Evolutionary conservation across 805 yeast species (phyloP).

Genomic region (Candida khao-thaluensis): DNA sequence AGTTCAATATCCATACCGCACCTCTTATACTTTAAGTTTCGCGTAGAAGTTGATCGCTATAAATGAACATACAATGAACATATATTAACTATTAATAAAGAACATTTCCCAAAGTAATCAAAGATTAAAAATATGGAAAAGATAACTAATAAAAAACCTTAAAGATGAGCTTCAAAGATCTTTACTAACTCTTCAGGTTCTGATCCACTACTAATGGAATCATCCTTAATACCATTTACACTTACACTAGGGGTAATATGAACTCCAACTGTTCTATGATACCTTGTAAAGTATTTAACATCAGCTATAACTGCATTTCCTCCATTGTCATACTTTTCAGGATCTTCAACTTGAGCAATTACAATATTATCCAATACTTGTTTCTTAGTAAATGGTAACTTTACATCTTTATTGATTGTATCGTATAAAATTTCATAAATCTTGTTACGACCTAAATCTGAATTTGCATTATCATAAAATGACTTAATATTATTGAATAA

Average conservation of each 20-base stretch:
- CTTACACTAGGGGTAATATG: constrained; percentile 84
- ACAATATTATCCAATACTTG: constrained; percentile 38
- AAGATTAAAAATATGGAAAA: too few relatives aligned
- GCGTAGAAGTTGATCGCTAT: too few relatives aligned
- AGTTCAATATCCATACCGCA: constrained; percentile 13
- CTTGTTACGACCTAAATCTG: constrained; percentile 52
- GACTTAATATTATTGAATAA: constrained; percentile 54
- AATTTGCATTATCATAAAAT: constrained; percentile 63
- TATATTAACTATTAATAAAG: too few relatives aligned
- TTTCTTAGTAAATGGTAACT: constrained; percentile 30
- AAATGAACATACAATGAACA: too few relatives aligned
- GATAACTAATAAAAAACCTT: too few relatives aligned
- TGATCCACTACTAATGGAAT: constrained; percentile 61
- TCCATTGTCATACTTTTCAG: constrained; percentile 41
- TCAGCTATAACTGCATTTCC: constrained; percentile 64
- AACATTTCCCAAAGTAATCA: too few relatives aligned
- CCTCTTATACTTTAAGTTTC: too few relatives aligned
- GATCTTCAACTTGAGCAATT: constrained; percentile 23
- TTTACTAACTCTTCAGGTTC: constrained; percentile 45
- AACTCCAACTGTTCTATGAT: constrained; percentile 71
- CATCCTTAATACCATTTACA: constrained; percentile 63
- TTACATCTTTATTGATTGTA: constrained; percentile 27
- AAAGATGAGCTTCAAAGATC: constrained; percentile 31
- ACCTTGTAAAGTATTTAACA: constrained; percentile 69
- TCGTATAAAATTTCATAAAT: constrained; percentile 53